phyloP scores from a whole-genome alignment of 495 filamentous ascomycete genomes.

The Annulohypoxylon stygium region DNA sequence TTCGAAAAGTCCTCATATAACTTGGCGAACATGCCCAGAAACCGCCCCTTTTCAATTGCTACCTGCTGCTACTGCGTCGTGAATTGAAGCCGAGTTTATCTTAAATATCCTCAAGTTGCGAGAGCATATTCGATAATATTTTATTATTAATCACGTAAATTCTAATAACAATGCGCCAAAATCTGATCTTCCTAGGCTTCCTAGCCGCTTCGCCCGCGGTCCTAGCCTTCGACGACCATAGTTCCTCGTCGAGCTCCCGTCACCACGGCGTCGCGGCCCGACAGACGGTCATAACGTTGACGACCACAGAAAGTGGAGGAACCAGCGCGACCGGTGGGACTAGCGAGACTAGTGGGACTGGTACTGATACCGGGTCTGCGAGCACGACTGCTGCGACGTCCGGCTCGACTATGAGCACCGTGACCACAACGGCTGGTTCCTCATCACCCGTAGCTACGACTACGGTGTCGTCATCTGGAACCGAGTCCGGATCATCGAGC shows the following conservation, averaged over 20 bases:
- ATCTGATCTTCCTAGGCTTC: constrained; percentile 10
- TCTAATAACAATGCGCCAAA: constrained; percentile 22
- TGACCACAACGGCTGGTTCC: too few species aligned
- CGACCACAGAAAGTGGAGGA: background rate
- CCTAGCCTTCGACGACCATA: background rate
- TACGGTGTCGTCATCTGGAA: background rate
- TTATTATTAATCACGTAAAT: background rate
- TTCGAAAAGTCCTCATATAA: constrained; percentile 17
- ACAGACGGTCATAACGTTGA: constrained; percentile 1
- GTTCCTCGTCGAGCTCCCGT: background rate
- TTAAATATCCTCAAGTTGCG: background rate
- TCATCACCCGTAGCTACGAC: too few species aligned
- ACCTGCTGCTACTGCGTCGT: background rate
- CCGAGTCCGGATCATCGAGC: background rate
- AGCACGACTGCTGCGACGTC: background rate
- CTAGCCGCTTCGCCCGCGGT: constrained; percentile 3
- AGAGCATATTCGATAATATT: background rate
- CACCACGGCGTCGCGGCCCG: background rate
- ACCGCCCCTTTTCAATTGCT: background rate
- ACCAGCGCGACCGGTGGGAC: background rate
- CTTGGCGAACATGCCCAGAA: background rate
- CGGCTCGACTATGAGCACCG: background rate
- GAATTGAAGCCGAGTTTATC: background rate
- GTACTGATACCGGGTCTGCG: background rate
- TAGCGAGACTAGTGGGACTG: background rate